phyloP scores from a whole-genome alignment of 2,329 filamentous ascomycete species.

The Aspergillus novofumigatus region DNA sequence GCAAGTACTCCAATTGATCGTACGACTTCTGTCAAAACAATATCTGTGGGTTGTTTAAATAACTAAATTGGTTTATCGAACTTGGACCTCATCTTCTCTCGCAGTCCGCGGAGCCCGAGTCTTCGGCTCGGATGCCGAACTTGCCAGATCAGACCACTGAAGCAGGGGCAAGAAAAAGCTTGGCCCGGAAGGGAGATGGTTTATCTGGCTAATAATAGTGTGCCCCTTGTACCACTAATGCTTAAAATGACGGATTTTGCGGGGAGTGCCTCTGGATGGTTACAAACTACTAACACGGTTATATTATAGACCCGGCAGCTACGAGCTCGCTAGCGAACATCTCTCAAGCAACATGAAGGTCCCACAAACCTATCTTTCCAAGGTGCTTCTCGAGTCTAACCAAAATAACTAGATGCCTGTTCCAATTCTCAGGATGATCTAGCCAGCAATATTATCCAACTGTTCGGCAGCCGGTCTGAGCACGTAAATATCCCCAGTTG shows the following conservation, averaged over 20 bases:
- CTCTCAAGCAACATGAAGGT: too few species aligned
- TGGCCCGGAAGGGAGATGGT: not conserved
- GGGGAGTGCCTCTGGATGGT: too few species aligned
- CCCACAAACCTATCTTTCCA: too few species aligned
- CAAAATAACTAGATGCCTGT: not conserved
- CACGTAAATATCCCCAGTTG: not conserved
- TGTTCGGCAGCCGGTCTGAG: not conserved
- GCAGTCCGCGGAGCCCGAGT: not conserved
- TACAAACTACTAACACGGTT: too few species aligned
- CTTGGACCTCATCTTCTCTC: not conserved
- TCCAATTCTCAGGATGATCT: not conserved
- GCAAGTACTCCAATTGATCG: not conserved
- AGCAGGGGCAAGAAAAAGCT: not conserved
- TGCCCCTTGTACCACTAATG: too few species aligned
- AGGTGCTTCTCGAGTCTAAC: not conserved
- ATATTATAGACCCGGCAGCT: too few species aligned
- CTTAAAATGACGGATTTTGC: too few species aligned
- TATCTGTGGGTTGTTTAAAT: not conserved
- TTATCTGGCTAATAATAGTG: too few species aligned
- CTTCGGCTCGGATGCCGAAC: not conserved
- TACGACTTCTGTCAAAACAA: not conserved
- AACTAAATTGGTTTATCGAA: not conserved
- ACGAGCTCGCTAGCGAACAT: too few species aligned
- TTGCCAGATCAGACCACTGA: not conserved
- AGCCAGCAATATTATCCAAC: not conserved